Conservation (phyloP, 345 rosid species). For the Citrus maxima region DNA sequence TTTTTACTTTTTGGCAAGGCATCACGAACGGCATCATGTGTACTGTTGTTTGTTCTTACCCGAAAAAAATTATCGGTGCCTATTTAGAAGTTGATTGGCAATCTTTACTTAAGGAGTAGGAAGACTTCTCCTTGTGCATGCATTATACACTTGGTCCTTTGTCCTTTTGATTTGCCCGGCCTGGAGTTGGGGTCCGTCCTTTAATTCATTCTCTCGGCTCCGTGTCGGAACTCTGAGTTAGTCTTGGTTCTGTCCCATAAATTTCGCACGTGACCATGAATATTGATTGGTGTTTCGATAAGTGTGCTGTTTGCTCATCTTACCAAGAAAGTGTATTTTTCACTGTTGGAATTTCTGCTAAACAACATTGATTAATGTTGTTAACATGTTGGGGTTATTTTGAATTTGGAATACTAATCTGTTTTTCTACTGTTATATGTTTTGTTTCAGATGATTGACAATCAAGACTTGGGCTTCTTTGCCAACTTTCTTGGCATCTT, state of each 20-base stretch:
- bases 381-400: neutral
- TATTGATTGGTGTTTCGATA: neutral
- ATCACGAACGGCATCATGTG: neutral
- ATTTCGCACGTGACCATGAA: neutral
- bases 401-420: neutral
- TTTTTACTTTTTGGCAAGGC: neutral
- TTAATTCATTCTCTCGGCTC: neutral
- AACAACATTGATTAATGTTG: neutral
- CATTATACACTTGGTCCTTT: neutral
- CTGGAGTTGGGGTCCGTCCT: neutral
- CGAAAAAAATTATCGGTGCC: neutral
- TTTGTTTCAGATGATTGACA: slow-evolving; percentile 70
- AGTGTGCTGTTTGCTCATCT: neutral
- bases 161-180: neutral
- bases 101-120: neutral
- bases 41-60: neutral
- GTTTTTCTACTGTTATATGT: neutral
- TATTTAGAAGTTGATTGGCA: neutral
- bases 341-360: neutral
- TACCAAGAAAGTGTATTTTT: neutral
- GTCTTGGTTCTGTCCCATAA: neutral
- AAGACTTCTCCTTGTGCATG: neutral
- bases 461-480: slow-evolving; percentile 71
- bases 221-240: neutral
- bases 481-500: slow-evolving; percentile 80